phyloP scores from a whole-genome alignment of 805 yeast species.

The Saccharomyces paradoxus region DNA sequence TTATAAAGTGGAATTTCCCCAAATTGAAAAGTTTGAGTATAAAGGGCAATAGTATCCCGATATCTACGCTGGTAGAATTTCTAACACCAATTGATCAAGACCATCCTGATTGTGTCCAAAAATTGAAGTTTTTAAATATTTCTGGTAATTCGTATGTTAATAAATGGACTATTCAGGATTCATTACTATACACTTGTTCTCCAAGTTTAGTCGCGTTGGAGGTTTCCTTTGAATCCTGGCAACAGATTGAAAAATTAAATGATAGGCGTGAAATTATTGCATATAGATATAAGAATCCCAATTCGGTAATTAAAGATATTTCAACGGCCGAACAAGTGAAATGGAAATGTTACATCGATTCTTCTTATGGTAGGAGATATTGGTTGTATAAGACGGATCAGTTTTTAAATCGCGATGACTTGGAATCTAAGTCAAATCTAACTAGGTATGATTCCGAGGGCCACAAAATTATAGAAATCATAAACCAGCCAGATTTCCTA shows the following conservation, averaged over 20 bases:
- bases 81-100: conserved; percentile 23
- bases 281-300: conserved; percentile 13
- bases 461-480: conserved; percentile 40
- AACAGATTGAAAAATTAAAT: conserved; percentile 26
- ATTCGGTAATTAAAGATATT: conserved; percentile 17
- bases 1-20: conserved; percentile 35
- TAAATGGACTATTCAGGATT: conserved; percentile 50
- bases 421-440: conserved; percentile 30
- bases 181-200: conserved; percentile 38
- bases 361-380: conserved; percentile 59
- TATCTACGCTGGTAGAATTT: conserved; percentile 30
- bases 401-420: conserved; percentile 29
- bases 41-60: conserved; percentile 31
- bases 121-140: conserved; percentile 54
- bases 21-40: conserved; percentile 32
- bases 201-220: conserved; percentile 56
- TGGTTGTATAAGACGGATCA: conserved; percentile 57
- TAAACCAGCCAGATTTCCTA: conserved; percentile 34
- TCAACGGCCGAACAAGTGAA: conserved; percentile 16
- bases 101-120: conserved; percentile 15
- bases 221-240: conserved; percentile 45
- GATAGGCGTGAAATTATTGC: conserved; percentile 20
- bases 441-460: conserved; percentile 62
- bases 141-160: conserved; percentile 54
- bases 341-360: conserved; percentile 31